Percentiles rank a stretch among this genome's conserved stretches.
phyloP scores from a whole-genome alignment of 2,329 filamentous ascomycete species.

The Pseudogymnoascus sp. region DNA sequence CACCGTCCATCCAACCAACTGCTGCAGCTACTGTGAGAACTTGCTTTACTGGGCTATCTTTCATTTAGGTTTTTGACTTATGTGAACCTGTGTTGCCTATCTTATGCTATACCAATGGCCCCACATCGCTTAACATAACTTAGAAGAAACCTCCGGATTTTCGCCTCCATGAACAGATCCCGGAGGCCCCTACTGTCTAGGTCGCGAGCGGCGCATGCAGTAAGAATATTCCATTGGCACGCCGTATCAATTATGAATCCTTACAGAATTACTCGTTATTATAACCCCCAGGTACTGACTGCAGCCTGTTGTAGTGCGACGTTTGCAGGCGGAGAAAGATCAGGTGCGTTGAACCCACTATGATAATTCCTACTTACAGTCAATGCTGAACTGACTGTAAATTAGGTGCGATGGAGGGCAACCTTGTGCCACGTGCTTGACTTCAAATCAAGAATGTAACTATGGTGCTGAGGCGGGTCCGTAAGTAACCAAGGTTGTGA shows the following conservation, averaged over 20 bases:
- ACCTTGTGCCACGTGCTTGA: conserved; percentile 30
- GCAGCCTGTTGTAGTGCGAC: conserved; percentile 33
- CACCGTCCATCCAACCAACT: not conserved
- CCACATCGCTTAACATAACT: not conserved
- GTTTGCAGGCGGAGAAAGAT: conserved; percentile 40
- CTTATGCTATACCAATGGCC: not conserved
- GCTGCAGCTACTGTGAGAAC: not conserved
- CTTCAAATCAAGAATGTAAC: conserved; percentile 21
- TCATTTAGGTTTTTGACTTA: not conserved
- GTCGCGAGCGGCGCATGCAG: conserved; percentile 3
- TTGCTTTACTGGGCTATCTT: not conserved
- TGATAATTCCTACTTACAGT: conserved; percentile 5
- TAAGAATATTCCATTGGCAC: not conserved
- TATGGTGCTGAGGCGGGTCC: conserved; percentile 26
- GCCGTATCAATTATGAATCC: not conserved
- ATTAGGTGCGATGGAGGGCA: conserved; percentile 39
- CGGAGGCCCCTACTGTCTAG: not conserved
- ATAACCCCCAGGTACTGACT: not conserved
- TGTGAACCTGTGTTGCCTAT: not conserved
- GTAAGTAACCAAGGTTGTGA: conserved; percentile 15
- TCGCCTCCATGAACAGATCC: not conserved
- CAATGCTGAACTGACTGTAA: not conserved
- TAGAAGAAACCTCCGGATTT: not conserved
- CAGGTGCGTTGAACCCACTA: conserved; percentile 26
- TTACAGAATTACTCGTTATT: not conserved